Conservation (phyloP, 1,284 basidiomycete species). For the Bjerkandera adusta region DNA sequence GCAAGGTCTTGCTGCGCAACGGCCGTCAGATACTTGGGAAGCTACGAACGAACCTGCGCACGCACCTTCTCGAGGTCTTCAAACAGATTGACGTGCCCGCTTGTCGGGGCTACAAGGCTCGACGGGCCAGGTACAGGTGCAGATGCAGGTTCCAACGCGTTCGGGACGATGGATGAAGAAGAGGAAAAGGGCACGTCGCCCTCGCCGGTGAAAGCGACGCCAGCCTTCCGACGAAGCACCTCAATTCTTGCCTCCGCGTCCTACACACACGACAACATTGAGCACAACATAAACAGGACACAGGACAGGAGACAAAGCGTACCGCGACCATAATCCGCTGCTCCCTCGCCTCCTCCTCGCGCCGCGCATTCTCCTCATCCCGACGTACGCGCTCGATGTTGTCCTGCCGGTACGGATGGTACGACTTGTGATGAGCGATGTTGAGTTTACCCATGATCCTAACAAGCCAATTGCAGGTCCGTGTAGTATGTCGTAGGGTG, state of each 20-base stretch:
- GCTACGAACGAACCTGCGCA: conserved; percentile 10
- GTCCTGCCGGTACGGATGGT: conserved; percentile 81
- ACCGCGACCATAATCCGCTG: conserved; percentile 72
- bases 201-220: conserved; percentile 39
- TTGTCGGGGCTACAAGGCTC: conserved; percentile 36
- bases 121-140: no score
- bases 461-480: no score
- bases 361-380: conserved; percentile 80
- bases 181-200: no score
- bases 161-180: conserved; percentile 28
- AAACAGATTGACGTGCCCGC: conserved; percentile 76
- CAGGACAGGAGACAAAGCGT: conserved; percentile 26
- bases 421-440: conserved; percentile 88
- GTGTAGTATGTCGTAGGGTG: no score
- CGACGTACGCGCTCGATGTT: conserved; percentile 77
- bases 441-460: conserved; percentile 75
- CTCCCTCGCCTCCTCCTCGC: conserved; percentile 64
- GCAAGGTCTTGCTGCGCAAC: conserved; percentile 40
- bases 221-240: conserved; percentile 59
- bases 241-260: conserved; percentile 80
- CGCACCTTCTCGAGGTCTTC: conserved; percentile 68
- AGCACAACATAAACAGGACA: background rate
- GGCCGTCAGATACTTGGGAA: background rate
- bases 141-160: no score
- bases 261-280: conserved; percentile 30